Evolutionary conservation across 768 basidiomycete genomes (phyloP).

Genomic region (Tricholoma saponaceum): DNA sequence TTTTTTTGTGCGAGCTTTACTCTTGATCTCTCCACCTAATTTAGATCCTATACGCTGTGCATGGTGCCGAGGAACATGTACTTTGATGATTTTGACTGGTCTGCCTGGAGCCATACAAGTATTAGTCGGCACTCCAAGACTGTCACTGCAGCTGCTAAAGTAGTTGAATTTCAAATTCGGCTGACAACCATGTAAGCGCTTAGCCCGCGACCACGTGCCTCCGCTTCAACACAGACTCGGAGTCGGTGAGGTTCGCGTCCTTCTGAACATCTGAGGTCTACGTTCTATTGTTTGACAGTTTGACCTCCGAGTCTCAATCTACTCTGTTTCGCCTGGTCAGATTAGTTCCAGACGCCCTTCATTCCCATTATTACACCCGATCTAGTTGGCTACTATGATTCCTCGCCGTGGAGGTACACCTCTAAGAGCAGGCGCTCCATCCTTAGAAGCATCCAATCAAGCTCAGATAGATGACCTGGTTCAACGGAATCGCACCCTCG

Average conservation of each 20-base stretch:
- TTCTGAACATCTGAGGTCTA: background rate
- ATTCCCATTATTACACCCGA: background rate
- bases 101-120: conserved; percentile 64
- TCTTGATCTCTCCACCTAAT: conserved; percentile 54
- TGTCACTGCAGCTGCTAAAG: too few relatives aligned
- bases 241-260: too few relatives aligned
- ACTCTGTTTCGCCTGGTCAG: background rate
- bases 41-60: conserved; percentile 68
- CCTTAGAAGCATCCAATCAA: conserved; percentile 58
- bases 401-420: conserved; percentile 17
- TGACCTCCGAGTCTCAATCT: background rate
- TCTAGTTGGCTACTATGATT: conserved; percentile 7
- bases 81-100: conserved; percentile 50
- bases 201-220: background rate
- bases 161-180: too few relatives aligned
- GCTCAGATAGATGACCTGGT: conserved; percentile 73
- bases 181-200: too few relatives aligned
- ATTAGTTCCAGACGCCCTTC: background rate
- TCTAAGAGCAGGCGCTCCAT: conserved; percentile 26
- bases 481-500: conserved; percentile 60
- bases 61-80: conserved; percentile 72
- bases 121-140: too few relatives aligned
- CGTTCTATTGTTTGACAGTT: background rate
- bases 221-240: too few relatives aligned
- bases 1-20: conserved; percentile 44